A percentile compares a stretch with the other conserved stretches of the same genome.
These are phyloP conservation scores for Rhynchosporium graminicola DNA, from an alignment of 2,329 filamentous ascomycete species.

Conservation along the genomic window DNA sequence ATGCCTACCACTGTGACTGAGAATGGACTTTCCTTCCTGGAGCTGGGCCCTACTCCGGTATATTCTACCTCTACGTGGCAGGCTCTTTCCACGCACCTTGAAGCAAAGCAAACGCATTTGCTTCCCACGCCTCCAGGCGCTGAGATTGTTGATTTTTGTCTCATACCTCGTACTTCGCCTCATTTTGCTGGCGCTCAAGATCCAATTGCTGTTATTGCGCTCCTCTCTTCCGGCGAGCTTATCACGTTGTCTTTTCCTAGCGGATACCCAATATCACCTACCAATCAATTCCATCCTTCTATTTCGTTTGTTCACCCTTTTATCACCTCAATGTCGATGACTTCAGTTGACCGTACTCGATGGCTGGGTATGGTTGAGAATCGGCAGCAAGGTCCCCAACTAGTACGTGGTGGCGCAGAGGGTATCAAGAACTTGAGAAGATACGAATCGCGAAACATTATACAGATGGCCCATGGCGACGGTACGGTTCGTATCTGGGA, in stretches of 20 bases:
- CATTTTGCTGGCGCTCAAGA: conserved; percentile 88
- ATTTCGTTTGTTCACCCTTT: conserved; percentile 90
- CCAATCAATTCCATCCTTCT: conserved; percentile 88
- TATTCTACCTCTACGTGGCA: conserved; percentile 94
- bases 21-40: conserved; percentile 84
- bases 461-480: conserved; percentile 87
- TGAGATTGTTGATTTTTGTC: conserved; percentile 76
- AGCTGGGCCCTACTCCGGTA: conserved; percentile 83
- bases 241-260: conserved; percentile 90
- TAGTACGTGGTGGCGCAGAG: conserved; percentile 79
- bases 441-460: conserved; percentile 80
- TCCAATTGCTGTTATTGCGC: conserved; percentile 78
- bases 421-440: conserved; percentile 69
- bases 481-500: conserved; percentile 94
- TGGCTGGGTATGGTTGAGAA: conserved; percentile 94
- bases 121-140: conserved; percentile 77
- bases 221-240: conserved; percentile 84
- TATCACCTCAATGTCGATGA: conserved; percentile 70
- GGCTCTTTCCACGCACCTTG: conserved; percentile 74
- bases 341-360: conserved; percentile 71
- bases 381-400: conserved; percentile 72
- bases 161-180: conserved; percentile 80
- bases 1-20: conserved; percentile 64
- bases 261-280: conserved; percentile 86
- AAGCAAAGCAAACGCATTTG: conserved; percentile 70